Base-by-base conservation (phyloP, 192 early-diverging fungal species). In the Entomortierella chlamydospora region DNA sequence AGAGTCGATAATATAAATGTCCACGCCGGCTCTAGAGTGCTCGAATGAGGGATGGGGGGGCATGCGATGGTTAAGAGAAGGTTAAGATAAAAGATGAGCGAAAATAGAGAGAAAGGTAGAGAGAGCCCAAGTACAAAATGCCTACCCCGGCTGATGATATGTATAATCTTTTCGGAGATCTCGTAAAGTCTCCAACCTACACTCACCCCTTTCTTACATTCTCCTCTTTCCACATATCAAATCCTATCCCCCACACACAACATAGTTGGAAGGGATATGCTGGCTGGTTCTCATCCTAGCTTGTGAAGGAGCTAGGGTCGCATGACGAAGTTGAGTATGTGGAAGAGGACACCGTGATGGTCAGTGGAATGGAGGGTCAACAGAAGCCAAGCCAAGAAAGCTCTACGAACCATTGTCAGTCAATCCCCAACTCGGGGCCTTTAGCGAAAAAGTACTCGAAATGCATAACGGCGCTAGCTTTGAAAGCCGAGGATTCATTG, bases 1-100 rank as follows among this genome's bases (percentile, higher is more conserved):
- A 23, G 91, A 87, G 70, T 93, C 92, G 29, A 93, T 79, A 17
- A 93, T 83, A 72, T 89, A 93, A 29, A 87, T 86, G 41, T 82
- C 83, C 17, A 93, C 84, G 18, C 83, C 89, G 9, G 64, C 43
- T n/a, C 74, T 78, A 11, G 33, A 17, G 50, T n/a, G n/a, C n/a
- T n/a, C n/a, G n/a, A n/a, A n/a, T n/a, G n/a, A n/a, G n/a, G n/a
- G n/a, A n/a, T n/a, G n/a, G n/a, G n/a, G n/a, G n/a, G n/a, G n/a
- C n/a, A n/a, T n/a, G n/a, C n/a, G n/a, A n/a, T n/a, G n/a, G n/a
- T n/a, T n/a, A n/a, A n/a, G n/a, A n/a, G n/a, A n/a, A n/a, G n/a
- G n/a, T n/a, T n/a, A n/a, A n/a, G n/a, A n/a, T n/a, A n/a, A n/a
- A n/a, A n/a, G n/a, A n/a, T n/a, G n/a, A n/a, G 25, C 37, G 7